phyloP scores from a whole-genome alignment of 257 asterid species.

The Solanum megistacrolobum region DNA sequence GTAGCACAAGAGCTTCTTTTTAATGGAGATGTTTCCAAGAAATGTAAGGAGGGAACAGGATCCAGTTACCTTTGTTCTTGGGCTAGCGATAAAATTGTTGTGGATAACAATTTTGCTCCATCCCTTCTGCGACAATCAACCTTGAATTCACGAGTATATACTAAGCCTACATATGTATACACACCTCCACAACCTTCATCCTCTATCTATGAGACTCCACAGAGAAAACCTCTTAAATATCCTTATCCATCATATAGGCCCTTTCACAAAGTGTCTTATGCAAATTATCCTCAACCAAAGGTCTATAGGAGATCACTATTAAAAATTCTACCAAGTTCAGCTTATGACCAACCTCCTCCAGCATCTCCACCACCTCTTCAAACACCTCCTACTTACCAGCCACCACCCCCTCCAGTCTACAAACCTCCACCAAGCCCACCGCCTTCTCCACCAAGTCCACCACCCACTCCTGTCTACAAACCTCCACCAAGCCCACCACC shows the following conservation, averaged over 20 bases:
- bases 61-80: neutral
- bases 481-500: neutral
- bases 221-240: neutral
- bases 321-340: neutral
- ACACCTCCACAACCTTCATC: neutral
- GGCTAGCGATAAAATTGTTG: neutral
- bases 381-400: neutral
- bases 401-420: fast-evolving
- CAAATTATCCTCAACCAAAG: neutral
- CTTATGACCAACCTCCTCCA: neutral
- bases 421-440: neutral
- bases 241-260: neutral
- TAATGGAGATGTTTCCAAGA: neutral
- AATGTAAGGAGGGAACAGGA: neutral
- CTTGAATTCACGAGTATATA: neutral
- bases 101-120: neutral
- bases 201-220: neutral
- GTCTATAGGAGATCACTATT: neutral
- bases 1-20: neutral
- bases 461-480: neutral
- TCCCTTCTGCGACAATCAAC: neutral
- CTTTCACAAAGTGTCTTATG: neutral
- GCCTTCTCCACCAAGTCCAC: neutral
- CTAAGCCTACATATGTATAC: neutral
- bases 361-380: neutral